A percentile compares a stretch with the other conserved stretches of the same genome.
Conservation (phyloP, 2,329 filamentous ascomycete species). For the Hortaea sp. region DNA sequence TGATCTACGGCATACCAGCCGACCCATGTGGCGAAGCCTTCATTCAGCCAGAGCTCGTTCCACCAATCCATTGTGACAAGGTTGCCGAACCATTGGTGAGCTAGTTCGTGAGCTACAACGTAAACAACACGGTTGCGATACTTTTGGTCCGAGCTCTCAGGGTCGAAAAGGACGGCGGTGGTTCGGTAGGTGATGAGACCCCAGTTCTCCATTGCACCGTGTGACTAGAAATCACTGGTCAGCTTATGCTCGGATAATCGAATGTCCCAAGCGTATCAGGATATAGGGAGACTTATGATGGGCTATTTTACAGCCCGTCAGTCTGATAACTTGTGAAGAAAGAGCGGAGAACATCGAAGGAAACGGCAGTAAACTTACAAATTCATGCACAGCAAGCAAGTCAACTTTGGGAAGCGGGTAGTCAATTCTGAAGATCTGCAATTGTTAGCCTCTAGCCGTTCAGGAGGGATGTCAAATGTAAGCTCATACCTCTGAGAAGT, state of each 20-base stretch:
- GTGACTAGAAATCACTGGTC: conserved; percentile 40
- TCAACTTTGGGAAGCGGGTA: conserved; percentile 91
- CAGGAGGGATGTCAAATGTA: background rate
- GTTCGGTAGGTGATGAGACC: conserved; percentile 86
- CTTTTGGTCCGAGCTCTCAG: conserved; percentile 76
- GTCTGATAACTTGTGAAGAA: conserved; percentile 1
- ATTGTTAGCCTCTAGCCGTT: conserved; percentile 3
- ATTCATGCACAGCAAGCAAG: conserved; percentile 83
- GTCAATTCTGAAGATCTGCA: conserved; percentile 70
- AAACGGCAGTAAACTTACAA: conserved; percentile 47
- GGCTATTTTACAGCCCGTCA: conserved; percentile 21
- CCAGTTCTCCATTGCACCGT: conserved; percentile 92
- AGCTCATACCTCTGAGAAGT: conserved; percentile 64
- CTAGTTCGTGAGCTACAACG: conserved; percentile 94
- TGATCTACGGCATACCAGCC: conserved; percentile 89
- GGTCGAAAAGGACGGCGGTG: conserved; percentile 92
- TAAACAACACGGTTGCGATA: conserved; percentile 94
- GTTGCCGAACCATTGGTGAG: conserved; percentile 94
- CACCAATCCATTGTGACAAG: conserved; percentile 94
- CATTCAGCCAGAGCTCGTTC: conserved; percentile 70
- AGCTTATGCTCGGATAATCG: conserved; percentile 19
- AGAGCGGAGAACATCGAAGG: background rate
- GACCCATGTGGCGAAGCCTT: conserved; percentile 97
- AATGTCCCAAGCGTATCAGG: no score
- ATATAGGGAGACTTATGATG: conserved; percentile 30